phyloP scores from a whole-genome alignment of 345 rosid species.

The Eucalyptus sideroxylon region DNA sequence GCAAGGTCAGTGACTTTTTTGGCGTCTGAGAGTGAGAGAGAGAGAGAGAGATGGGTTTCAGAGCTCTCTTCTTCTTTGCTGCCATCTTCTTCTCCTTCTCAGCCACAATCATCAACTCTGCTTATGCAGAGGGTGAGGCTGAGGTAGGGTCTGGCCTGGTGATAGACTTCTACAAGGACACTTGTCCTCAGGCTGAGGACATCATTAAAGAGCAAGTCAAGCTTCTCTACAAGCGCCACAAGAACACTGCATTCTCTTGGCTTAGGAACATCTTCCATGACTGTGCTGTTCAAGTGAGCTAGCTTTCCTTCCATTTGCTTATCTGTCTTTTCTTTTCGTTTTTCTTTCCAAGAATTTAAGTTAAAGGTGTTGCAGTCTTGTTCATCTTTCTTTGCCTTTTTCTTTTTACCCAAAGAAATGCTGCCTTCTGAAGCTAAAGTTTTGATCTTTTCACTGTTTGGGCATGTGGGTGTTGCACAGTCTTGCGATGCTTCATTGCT shows the following conservation, averaged over 20 bases:
- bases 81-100: constrained; percentile 20
- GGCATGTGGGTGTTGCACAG: constrained; percentile 7
- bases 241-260: constrained; percentile 99
- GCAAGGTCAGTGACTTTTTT: background rate
- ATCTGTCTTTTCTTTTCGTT: background rate
- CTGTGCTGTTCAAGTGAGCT: constrained; percentile 47
- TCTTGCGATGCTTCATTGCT: constrained; percentile 95
- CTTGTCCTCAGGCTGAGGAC: constrained; percentile 96
- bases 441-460: background rate
- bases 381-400: background rate
- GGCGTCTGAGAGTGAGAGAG: background rate
- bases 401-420: background rate
- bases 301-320: background rate
- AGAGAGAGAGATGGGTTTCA: constrained; percentile 30
- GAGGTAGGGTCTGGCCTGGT: constrained; percentile 40
- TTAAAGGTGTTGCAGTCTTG: background rate
- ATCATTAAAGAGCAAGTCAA: constrained; percentile 78
- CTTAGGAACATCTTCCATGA: constrained; percentile 97
- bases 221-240: constrained; percentile 98
- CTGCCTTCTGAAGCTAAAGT: background rate
- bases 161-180: constrained; percentile 78
- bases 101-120: constrained; percentile 7
- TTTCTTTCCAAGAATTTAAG: background rate
- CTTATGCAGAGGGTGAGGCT: background rate
- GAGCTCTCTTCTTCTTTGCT: constrained; percentile 23